phyloP scores from a whole-genome alignment of 176 grass and related monocot species.

The Bonia amplexicaulis region DNA sequence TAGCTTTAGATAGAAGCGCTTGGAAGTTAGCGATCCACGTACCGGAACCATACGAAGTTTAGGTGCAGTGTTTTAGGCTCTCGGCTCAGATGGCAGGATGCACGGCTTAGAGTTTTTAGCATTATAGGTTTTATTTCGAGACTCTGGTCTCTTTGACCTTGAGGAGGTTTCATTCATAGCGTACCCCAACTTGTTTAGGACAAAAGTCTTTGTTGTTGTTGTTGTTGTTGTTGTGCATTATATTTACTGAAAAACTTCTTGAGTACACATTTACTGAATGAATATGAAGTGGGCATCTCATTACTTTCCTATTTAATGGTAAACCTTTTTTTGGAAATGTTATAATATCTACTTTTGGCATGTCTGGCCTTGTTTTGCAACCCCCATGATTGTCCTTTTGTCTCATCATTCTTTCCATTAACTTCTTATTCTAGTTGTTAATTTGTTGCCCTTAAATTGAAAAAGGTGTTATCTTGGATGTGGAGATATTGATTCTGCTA shows the following conservation, averaged over 20 bases:
- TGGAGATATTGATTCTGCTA: conserved; percentile 85
- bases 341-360: not conserved
- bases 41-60: too few species aligned
- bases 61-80: too few species aligned
- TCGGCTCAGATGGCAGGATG: too few species aligned
- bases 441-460: conserved; percentile 24
- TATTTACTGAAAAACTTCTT: not conserved
- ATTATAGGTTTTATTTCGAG: too few species aligned
- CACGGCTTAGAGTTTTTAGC: too few species aligned
- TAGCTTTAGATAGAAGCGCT: too few species aligned
- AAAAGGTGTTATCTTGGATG: conserved; percentile 85
- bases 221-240: not conserved
- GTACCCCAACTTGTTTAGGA: too few species aligned
- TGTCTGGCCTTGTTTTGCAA: not conserved
- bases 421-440: conserved; percentile 31
- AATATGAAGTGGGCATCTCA: conserved; percentile 4
- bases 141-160: too few species aligned
- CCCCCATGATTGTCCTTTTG: not conserved
- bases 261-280: conserved; percentile 13
- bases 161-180: too few species aligned
- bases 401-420: not conserved
- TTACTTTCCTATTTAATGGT: not conserved
- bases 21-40: too few species aligned
- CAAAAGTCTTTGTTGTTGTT: too few species aligned
- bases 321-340: not conserved